These are phyloP conservation scores for Cunninghamia lanceolata DNA, from an alignment of 75 land plant genomes.

Conservation along the genomic window DNA sequence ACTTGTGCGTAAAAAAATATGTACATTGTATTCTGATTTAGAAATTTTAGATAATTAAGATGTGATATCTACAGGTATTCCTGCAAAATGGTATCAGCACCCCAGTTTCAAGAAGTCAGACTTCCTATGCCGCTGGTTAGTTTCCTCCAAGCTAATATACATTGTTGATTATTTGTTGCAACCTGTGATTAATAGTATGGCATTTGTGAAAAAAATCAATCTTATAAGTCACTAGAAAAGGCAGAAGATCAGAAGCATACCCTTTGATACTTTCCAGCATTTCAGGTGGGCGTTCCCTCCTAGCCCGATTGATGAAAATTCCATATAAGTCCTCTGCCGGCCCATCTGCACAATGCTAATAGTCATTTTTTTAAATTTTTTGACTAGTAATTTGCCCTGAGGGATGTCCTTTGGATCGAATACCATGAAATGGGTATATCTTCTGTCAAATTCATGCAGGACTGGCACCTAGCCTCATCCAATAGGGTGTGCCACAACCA, in stretches of 20 bases:
- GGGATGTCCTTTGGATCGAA: too few species aligned
- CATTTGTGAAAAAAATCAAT: neutral
- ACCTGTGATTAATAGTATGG: neutral
- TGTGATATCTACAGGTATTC: neutral
- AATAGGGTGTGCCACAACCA: too few species aligned
- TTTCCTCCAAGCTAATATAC: neutral
- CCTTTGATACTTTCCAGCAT: constrained; percentile 65
- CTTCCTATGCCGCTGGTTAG: neutral
- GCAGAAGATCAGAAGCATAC: constrained; percentile 29
- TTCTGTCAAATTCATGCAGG: too few species aligned
- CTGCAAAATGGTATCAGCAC: neutral
- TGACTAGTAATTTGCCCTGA: too few species aligned
- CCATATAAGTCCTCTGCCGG: constrained; percentile 99
- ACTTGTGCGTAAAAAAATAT: neutral
- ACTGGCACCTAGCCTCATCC: too few species aligned
- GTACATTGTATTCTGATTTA: neutral
- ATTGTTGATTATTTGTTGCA: neutral
- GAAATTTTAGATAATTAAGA: neutral
- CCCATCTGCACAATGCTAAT: constrained; percentile 58
- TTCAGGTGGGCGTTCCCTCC: constrained; percentile 89
- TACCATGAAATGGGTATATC: too few species aligned
- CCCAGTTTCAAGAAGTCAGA: neutral
- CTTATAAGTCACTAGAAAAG: neutral
- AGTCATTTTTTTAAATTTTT: neutral
- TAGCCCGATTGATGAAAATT: constrained; percentile 83